These are phyloP conservation scores for Daedalea quercina DNA, from an alignment of 768 basidiomycete species.

Conservation along the genomic window DNA sequence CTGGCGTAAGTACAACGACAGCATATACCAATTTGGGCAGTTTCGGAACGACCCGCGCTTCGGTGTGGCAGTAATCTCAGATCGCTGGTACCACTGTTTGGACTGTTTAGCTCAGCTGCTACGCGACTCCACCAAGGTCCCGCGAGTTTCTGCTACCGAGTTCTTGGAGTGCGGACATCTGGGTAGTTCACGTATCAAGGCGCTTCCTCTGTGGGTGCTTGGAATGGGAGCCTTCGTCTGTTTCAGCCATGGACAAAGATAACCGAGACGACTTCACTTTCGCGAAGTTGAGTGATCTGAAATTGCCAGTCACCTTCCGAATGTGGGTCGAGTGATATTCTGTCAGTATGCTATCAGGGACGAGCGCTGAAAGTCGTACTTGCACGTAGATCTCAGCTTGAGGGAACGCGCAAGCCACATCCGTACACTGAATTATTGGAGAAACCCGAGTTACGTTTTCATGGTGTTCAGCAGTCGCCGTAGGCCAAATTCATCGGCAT, in stretches of 20 bases:
- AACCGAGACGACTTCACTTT: conserved; percentile 88
- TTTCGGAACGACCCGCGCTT: too few species aligned
- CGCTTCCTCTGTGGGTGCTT: too few species aligned
- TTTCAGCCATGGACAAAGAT: conserved; percentile 43
- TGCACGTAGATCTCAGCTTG: conserved; percentile 64
- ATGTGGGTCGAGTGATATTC: conserved; percentile 39
- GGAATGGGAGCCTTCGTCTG: too few species aligned
- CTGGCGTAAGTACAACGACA: too few species aligned
- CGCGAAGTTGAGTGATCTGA: conserved; percentile 84
- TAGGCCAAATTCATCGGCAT: conserved; percentile 29
- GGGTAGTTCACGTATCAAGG: too few species aligned
- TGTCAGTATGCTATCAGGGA: conserved; percentile 14
- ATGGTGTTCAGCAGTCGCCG: conserved; percentile 81
- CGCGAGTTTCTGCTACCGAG: too few species aligned
- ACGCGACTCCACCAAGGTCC: too few species aligned
- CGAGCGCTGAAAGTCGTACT: not conserved
- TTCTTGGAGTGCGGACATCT: too few species aligned
- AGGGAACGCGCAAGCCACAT: conserved; percentile 68
- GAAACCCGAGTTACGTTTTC: conserved; percentile 74
- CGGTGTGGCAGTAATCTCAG: too few species aligned
- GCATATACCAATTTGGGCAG: too few species aligned
- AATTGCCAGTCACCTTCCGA: conserved; percentile 79
- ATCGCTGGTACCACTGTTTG: too few species aligned
- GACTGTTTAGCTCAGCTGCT: too few species aligned
- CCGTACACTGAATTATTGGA: conserved; percentile 78